These are phyloP conservation scores for Alternaria tenuissima DNA, from an alignment of 2,329 filamentous ascomycete species.

Conservation along the genomic window DNA sequence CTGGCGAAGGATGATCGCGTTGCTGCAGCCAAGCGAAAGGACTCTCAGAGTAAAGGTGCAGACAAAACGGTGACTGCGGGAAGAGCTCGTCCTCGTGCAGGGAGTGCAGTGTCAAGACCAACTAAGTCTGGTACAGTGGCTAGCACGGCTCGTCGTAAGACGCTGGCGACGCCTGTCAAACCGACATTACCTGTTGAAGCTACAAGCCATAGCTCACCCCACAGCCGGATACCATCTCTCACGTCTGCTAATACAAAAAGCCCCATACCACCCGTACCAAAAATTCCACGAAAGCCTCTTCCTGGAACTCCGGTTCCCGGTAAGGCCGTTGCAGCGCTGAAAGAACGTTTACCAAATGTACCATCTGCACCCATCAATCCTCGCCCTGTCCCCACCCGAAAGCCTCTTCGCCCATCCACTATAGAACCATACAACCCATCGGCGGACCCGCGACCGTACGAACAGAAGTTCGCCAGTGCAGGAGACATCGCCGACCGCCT, in stretches of 20 bases:
- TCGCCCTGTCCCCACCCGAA: background rate
- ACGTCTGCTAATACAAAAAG: background rate
- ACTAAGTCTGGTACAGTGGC: background rate
- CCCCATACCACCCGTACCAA: background rate
- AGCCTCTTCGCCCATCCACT: background rate
- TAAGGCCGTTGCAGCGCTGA: background rate
- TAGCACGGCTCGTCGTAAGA: background rate
- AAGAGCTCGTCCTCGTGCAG: constrained; percentile 3
- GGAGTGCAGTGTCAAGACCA: background rate
- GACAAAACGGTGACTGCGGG: background rate
- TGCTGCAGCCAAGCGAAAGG: background rate
- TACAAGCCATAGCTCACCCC: background rate
- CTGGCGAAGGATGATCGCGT: background rate
- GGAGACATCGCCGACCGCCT: constrained; percentile 25
- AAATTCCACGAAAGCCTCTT: background rate
- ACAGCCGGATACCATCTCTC: background rate
- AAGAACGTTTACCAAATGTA: background rate
- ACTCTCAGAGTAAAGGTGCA: background rate
- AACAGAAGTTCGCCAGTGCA: constrained; percentile 21
- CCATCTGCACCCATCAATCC: background rate
- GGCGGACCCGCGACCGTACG: constrained; percentile 2
- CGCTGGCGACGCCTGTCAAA: background rate
- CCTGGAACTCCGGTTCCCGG: background rate
- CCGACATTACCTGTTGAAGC: background rate
- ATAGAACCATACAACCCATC: background rate